phyloP scores from a whole-genome alignment of 305 asterid species.

The Fraxinus baroniana region DNA sequence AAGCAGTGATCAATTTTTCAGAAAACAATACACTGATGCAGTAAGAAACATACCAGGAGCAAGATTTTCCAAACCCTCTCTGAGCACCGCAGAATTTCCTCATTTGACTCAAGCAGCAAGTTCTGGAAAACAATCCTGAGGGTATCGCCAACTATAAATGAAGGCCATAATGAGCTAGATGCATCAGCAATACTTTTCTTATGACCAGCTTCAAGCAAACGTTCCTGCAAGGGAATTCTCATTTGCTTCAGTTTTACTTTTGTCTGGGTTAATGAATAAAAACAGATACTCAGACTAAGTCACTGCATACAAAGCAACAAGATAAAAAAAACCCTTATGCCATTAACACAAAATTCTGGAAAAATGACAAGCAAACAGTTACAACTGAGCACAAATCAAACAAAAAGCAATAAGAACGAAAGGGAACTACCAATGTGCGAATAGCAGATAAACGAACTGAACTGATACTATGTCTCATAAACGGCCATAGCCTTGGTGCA shows the following conservation, averaged over 20 bases:
- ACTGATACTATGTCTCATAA: constrained; percentile 95
- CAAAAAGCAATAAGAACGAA: not conserved
- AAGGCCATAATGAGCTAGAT: constrained; percentile 87
- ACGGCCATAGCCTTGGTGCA: constrained; percentile 98
- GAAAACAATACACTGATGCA: not conserved
- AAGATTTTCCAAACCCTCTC: constrained; percentile 96
- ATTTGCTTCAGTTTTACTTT: constrained; percentile 24
- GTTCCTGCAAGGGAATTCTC: constrained; percentile 65
- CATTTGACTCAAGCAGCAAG: constrained; percentile 92
- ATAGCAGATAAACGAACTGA: constrained; percentile 97
- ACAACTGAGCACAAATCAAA: constrained; percentile 7
- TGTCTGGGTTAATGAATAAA: not conserved
- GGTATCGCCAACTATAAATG: constrained; percentile 91
- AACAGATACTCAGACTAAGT: constrained; percentile 11
- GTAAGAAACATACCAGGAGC: constrained; percentile 56
- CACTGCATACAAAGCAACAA: constrained; percentile 7
- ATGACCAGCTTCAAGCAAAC: constrained; percentile 91
- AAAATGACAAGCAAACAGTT: constrained; percentile 8
- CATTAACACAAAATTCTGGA: not conserved
- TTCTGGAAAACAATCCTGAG: constrained; percentile 96
- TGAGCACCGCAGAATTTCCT: constrained; percentile 79
- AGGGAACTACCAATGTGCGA: constrained; percentile 78
- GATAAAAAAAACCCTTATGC: not conserved
- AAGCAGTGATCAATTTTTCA: constrained; percentile 5
- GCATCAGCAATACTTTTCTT: constrained; percentile 65